phyloP scores from a whole-genome alignment of 345 rosid species.

The Anastatica hierochuntica region DNA sequence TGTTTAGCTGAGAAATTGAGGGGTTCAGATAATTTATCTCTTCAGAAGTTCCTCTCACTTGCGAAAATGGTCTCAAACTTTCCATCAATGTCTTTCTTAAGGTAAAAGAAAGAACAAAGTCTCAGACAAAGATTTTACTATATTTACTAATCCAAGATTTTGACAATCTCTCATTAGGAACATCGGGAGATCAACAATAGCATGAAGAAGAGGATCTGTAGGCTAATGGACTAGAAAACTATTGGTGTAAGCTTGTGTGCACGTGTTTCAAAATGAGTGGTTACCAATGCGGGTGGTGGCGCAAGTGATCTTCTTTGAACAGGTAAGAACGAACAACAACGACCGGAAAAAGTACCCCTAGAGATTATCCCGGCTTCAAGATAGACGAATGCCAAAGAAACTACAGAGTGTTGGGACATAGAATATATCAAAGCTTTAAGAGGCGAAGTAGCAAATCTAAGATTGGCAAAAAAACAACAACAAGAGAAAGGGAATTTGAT shows the following conservation, averaged over 20 bases:
- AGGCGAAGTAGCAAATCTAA: slow-evolving; percentile 50
- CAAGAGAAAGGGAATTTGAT: slow-evolving; percentile 24
- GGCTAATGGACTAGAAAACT: slow-evolving; percentile 70
- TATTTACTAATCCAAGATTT: not conserved
- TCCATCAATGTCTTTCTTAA: slow-evolving; percentile 51
- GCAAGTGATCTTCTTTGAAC: slow-evolving; percentile 92
- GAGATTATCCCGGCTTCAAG: slow-evolving; percentile 48
- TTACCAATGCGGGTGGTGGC: slow-evolving; percentile 76
- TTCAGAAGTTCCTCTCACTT: slow-evolving; percentile 36
- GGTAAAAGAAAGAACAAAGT: slow-evolving; percentile 27
- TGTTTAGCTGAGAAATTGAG: slow-evolving; percentile 59
- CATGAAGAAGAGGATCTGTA: slow-evolving; percentile 69
- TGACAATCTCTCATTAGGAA: slow-evolving; percentile 26
- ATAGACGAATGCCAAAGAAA: slow-evolving; percentile 69
- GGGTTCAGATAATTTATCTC: slow-evolving; percentile 38
- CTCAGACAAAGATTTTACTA: not conserved
- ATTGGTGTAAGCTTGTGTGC: slow-evolving; percentile 65
- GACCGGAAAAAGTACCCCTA: slow-evolving; percentile 46
- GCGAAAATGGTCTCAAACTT: slow-evolving; percentile 40
- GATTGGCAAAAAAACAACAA: slow-evolving; percentile 29
- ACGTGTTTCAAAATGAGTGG: slow-evolving; percentile 80
- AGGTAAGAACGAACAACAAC: slow-evolving; percentile 41
- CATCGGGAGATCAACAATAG: slow-evolving; percentile 55
- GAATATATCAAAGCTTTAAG: slow-evolving; percentile 52
- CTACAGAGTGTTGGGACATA: slow-evolving; percentile 56